Evolutionary conservation across 2,329 filamentous ascomycete genomes (phyloP).

Genomic region (Pezicula neosporulosa): DNA sequence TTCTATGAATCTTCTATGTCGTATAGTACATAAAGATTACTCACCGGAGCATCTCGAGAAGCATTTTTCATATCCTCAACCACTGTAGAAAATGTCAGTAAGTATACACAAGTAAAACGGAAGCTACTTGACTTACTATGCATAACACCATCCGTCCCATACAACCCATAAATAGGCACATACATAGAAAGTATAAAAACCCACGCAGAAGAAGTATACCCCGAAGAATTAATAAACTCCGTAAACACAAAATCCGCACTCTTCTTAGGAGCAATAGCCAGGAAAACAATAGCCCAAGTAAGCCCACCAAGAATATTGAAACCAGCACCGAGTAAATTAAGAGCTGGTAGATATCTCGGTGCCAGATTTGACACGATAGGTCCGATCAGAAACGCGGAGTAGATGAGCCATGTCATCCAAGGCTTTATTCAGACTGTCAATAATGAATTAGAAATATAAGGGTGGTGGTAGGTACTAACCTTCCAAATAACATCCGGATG

Average conservation of each 20-base stretch:
- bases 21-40: neutral
- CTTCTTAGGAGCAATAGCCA: slow-evolving; percentile 2
- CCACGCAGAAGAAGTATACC: slow-evolving; percentile 2
- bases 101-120: neutral
- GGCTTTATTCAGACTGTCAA: neutral
- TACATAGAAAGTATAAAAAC: slow-evolving; percentile 10
- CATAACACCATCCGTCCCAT: slow-evolving; percentile 12
- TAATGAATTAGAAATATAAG: too few species aligned
- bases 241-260: slow-evolving; percentile 4
- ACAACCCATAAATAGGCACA: slow-evolving; percentile 4
- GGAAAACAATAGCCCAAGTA: slow-evolving; percentile 3
- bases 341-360: slow-evolving; percentile 4
- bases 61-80: neutral
- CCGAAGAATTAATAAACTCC: slow-evolving; percentile 1
- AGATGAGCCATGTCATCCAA: neutral
- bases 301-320: slow-evolving; percentile 1
- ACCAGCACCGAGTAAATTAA: neutral
- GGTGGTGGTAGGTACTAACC: neutral
- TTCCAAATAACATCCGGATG: neutral
- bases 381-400: neutral
- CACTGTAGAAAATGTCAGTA: neutral
- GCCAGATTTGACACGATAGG: slow-evolving; percentile 3
- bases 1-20: neutral
- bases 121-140: slow-evolving; percentile 3
- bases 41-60: neutral